A percentile compares a stretch with the other conserved stretches of the same genome.
Evolutionary conservation across 1,284 basidiomycete species (phyloP).

Genomic region (Puccinia polysora): DNA sequence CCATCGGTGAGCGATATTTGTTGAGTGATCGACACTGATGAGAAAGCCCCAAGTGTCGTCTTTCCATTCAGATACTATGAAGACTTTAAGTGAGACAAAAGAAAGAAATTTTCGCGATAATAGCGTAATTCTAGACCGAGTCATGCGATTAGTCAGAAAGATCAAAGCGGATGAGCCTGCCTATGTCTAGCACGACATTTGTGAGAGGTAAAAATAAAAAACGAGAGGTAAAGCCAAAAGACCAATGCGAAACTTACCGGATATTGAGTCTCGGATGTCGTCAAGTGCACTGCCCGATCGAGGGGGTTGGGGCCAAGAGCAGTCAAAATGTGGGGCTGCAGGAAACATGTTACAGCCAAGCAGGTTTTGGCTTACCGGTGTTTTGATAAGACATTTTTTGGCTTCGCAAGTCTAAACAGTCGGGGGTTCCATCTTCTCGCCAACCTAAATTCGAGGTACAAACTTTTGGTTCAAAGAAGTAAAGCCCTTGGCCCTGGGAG

Average conservation of each 20-base stretch:
- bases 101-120: constrained; percentile 14
- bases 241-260: constrained; percentile 5
- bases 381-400: constrained; percentile 1
- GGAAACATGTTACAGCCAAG: neutral
- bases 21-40: too few relatives aligned
- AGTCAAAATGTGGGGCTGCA: neutral
- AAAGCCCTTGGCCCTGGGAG: neutral
- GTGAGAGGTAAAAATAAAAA: neutral
- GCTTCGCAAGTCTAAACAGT: constrained; percentile 18
- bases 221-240: neutral
- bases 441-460: constrained; percentile 15
- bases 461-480: neutral
- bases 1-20: too few relatives aligned
- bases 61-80: too few relatives aligned
- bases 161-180: neutral
- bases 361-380: constrained; percentile 25
- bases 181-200: too few relatives aligned
- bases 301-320: neutral
- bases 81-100: neutral
- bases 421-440: constrained; percentile 37
- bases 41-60: too few relatives aligned
- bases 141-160: neutral
- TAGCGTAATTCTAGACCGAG: constrained; percentile 2
- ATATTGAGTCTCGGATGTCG: constrained; percentile 39
- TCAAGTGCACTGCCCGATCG: constrained; percentile 22